Conservation (phyloP, 2,329 filamentous ascomycete genomes). For the Fusarium ramigenum region DNA sequence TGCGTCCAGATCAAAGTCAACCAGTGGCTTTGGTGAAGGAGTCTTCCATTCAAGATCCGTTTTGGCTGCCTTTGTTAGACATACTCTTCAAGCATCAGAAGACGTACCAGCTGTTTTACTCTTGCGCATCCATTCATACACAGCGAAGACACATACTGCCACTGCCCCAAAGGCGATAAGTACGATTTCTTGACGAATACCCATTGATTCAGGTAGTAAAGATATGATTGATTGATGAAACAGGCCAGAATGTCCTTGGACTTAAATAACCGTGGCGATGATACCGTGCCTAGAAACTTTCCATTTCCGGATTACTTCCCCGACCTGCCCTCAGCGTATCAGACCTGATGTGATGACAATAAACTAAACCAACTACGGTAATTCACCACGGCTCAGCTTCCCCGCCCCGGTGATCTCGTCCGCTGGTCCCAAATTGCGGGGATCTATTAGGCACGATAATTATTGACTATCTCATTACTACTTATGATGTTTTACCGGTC, state of each 20-base stretch:
- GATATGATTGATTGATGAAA: not conserved
- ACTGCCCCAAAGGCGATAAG: not conserved
- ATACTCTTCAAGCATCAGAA: rapidly evolving
- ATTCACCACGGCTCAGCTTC: not conserved
- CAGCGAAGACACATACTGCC: not conserved
- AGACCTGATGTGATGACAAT: not conserved
- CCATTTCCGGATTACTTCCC: not conserved
- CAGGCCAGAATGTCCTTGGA: rapidly evolving
- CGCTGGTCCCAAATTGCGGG: not conserved
- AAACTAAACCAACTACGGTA: not conserved
- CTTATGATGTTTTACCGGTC: not conserved
- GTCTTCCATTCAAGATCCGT: not conserved
- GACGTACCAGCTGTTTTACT: not conserved
- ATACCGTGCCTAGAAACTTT: constrained; percentile 5
- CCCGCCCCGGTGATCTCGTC: not conserved
- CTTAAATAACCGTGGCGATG: not conserved
- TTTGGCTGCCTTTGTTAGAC: not conserved
- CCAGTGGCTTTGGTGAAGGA: not conserved
- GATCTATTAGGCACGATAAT: rapidly evolving
- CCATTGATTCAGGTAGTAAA: not conserved
- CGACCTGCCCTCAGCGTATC: not conserved
- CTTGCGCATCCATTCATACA: not conserved
- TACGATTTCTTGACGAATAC: not conserved
- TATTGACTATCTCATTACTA: not conserved
- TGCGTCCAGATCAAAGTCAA: constrained; percentile 12